Evolutionary conservation across 2,329 filamentous ascomycete genomes (phyloP), one percentile per base, ranked within the genome.

Genomic region (Meredithiella fracta): DNA sequence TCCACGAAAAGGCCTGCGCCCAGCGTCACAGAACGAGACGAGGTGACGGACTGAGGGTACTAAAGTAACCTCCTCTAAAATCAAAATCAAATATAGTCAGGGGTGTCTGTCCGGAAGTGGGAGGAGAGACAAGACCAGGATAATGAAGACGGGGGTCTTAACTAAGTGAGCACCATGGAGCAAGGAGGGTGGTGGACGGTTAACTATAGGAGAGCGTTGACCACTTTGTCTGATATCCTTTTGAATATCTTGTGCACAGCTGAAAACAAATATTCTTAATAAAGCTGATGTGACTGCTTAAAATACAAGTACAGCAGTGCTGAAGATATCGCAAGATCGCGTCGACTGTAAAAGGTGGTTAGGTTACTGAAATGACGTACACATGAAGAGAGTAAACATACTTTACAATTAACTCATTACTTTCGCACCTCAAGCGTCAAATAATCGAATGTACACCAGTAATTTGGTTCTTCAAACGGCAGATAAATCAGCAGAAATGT

Each of bases 51-150:
- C 37, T 47, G 38, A 38, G 47, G 23, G 44, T 49, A 49, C 3
- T 22, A 49, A 47, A 47, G 25, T 23, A 15, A 26, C 29, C 50
- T 52, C 50, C 50, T 52, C 50, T 3, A 49, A 49, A 49, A 47
- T 40, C 42, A 50, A 54, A 53, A 38, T 47, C 51, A 51, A 40
- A 54, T 54, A 50, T 54, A 26, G 17, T 51, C 55, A 54, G 56
- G 56, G 44, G 47, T 31, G 14, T 25, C 34, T 49, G 47, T 26
- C 42, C 56, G 44, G 56, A 58, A 54, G 50, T 42, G 51, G n/a
- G 47, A 17, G 42, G 44, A 54, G 52, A 53, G 50, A 40, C 29
- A 38, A 38, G 50, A 38, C 31, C 8, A 52, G 50, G 50, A 52
- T 52, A 34, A 22, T 20, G 31, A n/a, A 29, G n/a, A 34, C 20